phyloP scores from a whole-genome alignment of 2,329 filamentous ascomycete species.

The Cladosporium cucumerinum region DNA sequence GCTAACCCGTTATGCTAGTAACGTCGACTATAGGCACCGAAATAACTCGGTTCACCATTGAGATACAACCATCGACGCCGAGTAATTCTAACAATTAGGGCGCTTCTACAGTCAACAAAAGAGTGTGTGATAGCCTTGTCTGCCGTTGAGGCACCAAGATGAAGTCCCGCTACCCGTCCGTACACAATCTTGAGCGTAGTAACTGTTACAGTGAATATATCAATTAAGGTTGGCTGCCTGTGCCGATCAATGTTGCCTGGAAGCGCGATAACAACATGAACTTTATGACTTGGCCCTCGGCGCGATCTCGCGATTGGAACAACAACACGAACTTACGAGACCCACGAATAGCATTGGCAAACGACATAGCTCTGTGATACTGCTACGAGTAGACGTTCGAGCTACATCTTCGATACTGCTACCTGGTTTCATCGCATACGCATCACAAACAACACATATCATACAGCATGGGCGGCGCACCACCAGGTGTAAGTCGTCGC shows the following conservation, averaged over 20 bases:
- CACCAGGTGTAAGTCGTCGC: slow-evolving; percentile 30
- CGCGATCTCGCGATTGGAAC: background rate
- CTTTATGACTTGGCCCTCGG: background rate
- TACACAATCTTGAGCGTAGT: background rate
- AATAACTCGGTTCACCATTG: too few species aligned
- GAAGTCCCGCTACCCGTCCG: too few species aligned
- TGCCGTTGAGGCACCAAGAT: too few species aligned
- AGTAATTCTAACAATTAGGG: too few species aligned
- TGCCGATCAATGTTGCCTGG: slow-evolving; percentile 6
- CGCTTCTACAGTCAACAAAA: too few species aligned
- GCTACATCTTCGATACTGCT: background rate
- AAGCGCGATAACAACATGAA: background rate
- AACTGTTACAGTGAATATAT: background rate
- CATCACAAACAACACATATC: background rate
- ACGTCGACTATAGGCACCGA: too few species aligned
- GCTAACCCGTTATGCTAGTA: too few species aligned
- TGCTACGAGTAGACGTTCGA: background rate
- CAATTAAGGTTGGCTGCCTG: background rate
- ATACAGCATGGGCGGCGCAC: slow-evolving; percentile 26
- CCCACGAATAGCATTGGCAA: background rate
- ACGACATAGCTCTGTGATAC: background rate
- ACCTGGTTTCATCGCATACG: background rate
- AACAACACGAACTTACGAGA: background rate
- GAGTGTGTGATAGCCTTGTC: too few species aligned
- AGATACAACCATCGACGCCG: too few species aligned